Base-by-base conservation (phyloP, 2,329 filamentous ascomycete genomes). In the Orbilia ellipsospora region DNA sequence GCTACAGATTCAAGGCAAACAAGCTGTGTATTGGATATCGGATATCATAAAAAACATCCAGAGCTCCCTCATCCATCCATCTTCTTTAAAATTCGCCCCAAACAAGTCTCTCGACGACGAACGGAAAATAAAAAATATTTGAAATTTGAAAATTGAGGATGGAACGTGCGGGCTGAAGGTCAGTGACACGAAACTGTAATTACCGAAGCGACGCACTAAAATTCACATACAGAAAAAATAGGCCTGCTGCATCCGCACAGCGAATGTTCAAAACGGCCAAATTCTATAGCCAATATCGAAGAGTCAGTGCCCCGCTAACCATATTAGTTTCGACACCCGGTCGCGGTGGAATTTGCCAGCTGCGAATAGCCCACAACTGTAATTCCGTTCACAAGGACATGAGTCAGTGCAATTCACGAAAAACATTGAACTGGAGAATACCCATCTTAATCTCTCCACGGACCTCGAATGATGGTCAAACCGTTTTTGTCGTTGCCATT, bases 221-320 rank as follows among this genome's bases (percentile, higher is more conserved):
- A 48, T 18, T 40, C 57, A 70, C 56, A 59, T 56, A 70, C 36
- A 50, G 57, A 56, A 42, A 44, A 23, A 7, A 61, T 7, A 70
- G 57, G 66, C 55, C 26, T 65, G 62, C 62, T 62, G 62, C 55
- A 65, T 65, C 67, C 60, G 67, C 67, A 62, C 40, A 70, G 15
- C 31, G 50, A 66, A 23, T 26, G n/a, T 61, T 67, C 62, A 68
- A 72, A 74, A 74, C 70, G 70, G 70, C 69, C 62, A 55, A 54
- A 66, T 54, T 67, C 69, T 56, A 67, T 66, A 55, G 26, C 51
- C 51, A 51, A 45, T 28, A 44, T 54, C 62, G 56, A 63, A 36
- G 31, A 6, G 64, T 62, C 69, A 59, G 60, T 42, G 45, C 20
- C 15, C 15, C 23, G 31, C 63, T 67, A 63, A 59, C 63, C 45